Evolutionary conservation across 2,329 filamentous ascomycete genomes (phyloP).

Genomic region (Monilinia polystroma): DNA sequence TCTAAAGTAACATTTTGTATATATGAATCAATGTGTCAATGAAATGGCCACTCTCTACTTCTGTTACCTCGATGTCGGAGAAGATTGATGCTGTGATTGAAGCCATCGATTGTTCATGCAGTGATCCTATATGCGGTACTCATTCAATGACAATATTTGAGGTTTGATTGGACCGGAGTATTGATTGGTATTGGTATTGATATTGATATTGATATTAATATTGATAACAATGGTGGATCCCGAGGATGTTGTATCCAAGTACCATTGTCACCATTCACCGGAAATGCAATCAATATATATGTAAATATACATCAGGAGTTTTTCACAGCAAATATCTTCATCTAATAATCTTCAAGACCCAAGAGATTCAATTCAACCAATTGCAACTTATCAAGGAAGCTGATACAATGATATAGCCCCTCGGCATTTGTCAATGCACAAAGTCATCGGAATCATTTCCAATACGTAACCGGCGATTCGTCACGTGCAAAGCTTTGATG

Average conservation of each 20-base stretch:
- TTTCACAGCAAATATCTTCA: neutral
- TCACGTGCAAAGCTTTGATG: slow-evolving; percentile 18
- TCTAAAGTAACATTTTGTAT: neutral
- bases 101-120: slow-evolving; percentile 14
- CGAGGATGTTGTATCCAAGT: neutral
- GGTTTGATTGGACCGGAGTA: neutral
- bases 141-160: neutral
- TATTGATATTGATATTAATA: neutral
- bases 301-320: slow-evolving; percentile 5
- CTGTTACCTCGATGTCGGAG: neutral
- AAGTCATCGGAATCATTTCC: slow-evolving; percentile 8
- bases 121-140: slow-evolving; percentile 2
- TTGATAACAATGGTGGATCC: slow-evolving; percentile 10
- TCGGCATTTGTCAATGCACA: neutral
- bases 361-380: neutral
- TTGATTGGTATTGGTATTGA: neutral
- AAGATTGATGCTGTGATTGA: neutral
- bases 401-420: neutral
- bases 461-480: slow-evolving; percentile 4
- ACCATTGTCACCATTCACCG: neutral
- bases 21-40: slow-evolving; percentile 11
- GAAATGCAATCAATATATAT: neutral
- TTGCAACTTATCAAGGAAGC: neutral
- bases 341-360: neutral
- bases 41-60: neutral